These are phyloP conservation scores for Leucosporidium yakuticum DNA, from an alignment of 768 basidiomycete genomes.

Conservation along the genomic window DNA sequence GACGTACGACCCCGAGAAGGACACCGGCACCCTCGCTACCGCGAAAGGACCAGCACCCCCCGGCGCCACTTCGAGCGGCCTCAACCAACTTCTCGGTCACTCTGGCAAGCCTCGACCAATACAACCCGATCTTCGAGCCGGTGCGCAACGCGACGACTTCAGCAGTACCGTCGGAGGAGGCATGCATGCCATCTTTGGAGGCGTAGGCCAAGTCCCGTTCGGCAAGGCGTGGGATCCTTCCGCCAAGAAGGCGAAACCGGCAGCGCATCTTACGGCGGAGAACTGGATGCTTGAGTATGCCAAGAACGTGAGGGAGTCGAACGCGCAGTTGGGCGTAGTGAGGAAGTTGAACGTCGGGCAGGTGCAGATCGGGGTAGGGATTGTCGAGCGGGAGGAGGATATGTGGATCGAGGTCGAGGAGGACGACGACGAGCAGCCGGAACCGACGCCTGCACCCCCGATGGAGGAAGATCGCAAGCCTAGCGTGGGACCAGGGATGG, in stretches of 20 bases:
- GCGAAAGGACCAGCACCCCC: conserved; percentile 46
- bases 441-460: not conserved
- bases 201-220: conserved; percentile 75
- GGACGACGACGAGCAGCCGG: conserved; percentile 18
- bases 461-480: conserved; percentile 9
- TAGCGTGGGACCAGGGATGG: too few species aligned
- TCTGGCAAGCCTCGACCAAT: conserved; percentile 23
- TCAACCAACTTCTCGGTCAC: conserved; percentile 28
- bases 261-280: conserved; percentile 76
- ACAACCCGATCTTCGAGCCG: not conserved
- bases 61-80: conserved; percentile 41
- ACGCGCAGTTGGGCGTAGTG: conserved; percentile 46
- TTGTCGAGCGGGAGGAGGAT: conserved; percentile 35
- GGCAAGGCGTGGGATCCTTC: conserved; percentile 80
- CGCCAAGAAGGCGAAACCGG: conserved; percentile 67
- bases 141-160: conserved; percentile 21
- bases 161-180: conserved; percentile 12
- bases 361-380: conserved; percentile 23
- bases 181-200: conserved; percentile 64
- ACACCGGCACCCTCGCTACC: conserved; percentile 36
- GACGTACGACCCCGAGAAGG: conserved; percentile 56
- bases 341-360: conserved; percentile 40
- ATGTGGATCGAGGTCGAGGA: conserved; percentile 40
- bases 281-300: conserved; percentile 90
- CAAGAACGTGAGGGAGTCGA: conserved; percentile 57